These are phyloP conservation scores for Pisolithus marmoratus DNA, from an alignment of 768 basidiomycete genomes.

Conservation along the genomic window DNA sequence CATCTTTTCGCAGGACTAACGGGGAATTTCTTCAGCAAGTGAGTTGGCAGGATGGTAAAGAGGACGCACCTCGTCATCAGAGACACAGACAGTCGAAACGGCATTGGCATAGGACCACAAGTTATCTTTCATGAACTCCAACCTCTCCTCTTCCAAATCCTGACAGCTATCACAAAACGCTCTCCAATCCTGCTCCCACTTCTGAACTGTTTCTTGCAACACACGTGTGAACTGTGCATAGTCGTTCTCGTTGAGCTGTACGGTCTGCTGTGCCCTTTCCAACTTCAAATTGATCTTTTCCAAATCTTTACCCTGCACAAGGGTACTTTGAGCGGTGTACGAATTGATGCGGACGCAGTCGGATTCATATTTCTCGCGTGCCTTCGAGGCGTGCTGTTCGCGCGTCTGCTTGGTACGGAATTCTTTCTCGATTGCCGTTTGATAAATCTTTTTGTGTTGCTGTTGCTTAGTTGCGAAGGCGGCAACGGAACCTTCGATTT, in stretches of 20 bases:
- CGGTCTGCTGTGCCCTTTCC: slow-evolving; percentile 84
- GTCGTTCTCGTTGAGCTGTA: slow-evolving; percentile 87
- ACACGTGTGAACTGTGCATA: slow-evolving; percentile 83
- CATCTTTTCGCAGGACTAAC: slow-evolving; percentile 85
- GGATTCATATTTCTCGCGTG: slow-evolving; percentile 88
- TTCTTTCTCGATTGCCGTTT: slow-evolving; percentile 78
- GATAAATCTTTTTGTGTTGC: slow-evolving; percentile 68
- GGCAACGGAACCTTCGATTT: slow-evolving; percentile 61
- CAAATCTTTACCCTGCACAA: slow-evolving; percentile 89
- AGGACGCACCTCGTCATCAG: slow-evolving; percentile 82
- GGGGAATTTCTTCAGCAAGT: background rate
- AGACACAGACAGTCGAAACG: slow-evolving; percentile 91
- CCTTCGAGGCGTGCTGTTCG: slow-evolving; percentile 79
- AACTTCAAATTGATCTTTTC: slow-evolving; percentile 86
- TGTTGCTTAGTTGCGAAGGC: slow-evolving; percentile 61
- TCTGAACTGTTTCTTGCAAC: slow-evolving; percentile 68
- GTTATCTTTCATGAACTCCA: slow-evolving; percentile 92
- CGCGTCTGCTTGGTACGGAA: slow-evolving; percentile 87
- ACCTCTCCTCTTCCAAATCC: slow-evolving; percentile 91
- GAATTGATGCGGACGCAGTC: slow-evolving; percentile 94
- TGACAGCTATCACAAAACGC: slow-evolving; percentile 91
- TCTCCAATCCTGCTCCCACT: slow-evolving; percentile 96
- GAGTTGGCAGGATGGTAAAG: background rate
- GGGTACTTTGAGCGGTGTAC: slow-evolving; percentile 84
- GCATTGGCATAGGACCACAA: slow-evolving; percentile 96